A percentile compares a stretch with the other conserved stretches of the same genome.
phyloP scores from a whole-genome alignment of 176 grass and related monocot genomes.

The Elymus sibiricus region DNA sequence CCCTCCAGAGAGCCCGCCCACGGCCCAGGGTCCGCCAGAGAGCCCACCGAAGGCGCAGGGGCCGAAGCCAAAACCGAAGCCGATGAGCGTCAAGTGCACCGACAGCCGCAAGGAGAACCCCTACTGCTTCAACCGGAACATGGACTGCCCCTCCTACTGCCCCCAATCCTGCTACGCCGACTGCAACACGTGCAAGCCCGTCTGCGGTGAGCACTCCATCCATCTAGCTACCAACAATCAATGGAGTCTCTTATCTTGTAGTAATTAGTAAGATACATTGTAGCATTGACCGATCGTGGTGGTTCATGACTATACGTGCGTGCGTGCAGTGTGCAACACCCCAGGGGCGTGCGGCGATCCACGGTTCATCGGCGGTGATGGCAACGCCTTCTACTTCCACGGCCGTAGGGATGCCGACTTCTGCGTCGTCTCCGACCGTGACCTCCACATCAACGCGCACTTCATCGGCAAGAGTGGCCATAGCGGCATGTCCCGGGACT shows the following conservation, averaged over 20 bases:
- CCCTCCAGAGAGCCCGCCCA: neutral
- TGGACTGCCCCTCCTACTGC: neutral
- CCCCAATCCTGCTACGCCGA: neutral
- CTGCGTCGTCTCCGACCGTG: constrained; percentile 46
- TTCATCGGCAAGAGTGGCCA: constrained; percentile 50
- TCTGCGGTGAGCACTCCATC: neutral
- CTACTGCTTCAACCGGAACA: neutral
- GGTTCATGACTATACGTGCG: neutral
- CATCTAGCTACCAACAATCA: neutral
- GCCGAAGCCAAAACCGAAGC: neutral
- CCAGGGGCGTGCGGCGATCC: constrained; percentile 46
- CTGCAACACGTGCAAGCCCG: neutral
- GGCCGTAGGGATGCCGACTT: constrained; percentile 39
- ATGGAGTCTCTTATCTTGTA: neutral
- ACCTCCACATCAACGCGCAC: constrained; percentile 65
- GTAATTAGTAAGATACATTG: too few species aligned
- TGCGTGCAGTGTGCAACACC: constrained; percentile 13
- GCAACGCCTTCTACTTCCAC: constrained; percentile 62
- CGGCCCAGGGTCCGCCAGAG: neutral
- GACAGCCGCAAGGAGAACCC: neutral
- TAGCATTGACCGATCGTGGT: too few species aligned
- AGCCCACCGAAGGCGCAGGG: neutral
- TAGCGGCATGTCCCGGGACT: constrained; percentile 32
- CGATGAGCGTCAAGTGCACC: neutral
- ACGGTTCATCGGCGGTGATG: constrained; percentile 55